Evolutionary conservation across 2,329 filamentous ascomycete species (phyloP).

Genomic region (Botrytis cinerea): DNA sequence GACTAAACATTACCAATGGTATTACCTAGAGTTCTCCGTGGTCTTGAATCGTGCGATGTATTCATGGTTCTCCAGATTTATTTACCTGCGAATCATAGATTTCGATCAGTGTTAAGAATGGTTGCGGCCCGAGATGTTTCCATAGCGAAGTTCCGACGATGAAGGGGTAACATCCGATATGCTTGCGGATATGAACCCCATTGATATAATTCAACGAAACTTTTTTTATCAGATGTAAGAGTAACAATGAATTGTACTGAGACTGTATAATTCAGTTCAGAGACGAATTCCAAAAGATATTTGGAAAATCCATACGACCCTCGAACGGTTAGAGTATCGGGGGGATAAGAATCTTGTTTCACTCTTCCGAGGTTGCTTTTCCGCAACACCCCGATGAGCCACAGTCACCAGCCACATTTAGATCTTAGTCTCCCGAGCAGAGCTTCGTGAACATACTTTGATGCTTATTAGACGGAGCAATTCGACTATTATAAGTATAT

Average conservation of each 20-base stretch:
- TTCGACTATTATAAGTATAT: too few relatives aligned
- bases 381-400: neutral
- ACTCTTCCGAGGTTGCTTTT: neutral
- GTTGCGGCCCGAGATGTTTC: slow-evolving; percentile 6
- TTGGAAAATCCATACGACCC: neutral
- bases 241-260: neutral
- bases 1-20: neutral
- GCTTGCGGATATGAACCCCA: neutral
- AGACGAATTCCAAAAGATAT: neutral
- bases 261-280: fast-evolving
- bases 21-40: neutral
- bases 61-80: neutral
- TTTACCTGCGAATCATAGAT: neutral
- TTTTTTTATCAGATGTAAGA: neutral
- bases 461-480: too few relatives aligned
- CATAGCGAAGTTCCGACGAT: neutral
- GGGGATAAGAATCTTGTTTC: neutral
- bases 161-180: slow-evolving; percentile 17
- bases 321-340: neutral
- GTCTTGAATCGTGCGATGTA: neutral
- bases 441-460: too few relatives aligned
- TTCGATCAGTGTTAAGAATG: neutral
- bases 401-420: slow-evolving; percentile 1
- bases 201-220: neutral
- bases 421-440: neutral